phyloP scores from a whole-genome alignment of 2,329 filamentous ascomycete genomes.

The Cryphonectria nitschkei region DNA sequence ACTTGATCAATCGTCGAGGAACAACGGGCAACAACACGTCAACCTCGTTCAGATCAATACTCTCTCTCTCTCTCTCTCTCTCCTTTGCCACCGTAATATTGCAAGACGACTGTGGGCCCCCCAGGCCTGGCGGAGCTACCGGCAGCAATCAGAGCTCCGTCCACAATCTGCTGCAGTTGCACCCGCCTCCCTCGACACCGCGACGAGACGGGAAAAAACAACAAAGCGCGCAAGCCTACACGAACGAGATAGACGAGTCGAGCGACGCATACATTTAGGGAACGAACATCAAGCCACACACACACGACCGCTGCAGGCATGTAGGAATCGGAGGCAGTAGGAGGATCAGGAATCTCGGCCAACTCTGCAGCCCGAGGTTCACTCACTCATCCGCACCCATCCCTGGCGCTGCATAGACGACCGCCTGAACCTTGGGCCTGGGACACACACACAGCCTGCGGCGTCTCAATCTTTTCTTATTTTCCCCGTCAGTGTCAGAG shows the following conservation, averaged over 20 bases:
- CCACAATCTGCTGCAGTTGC: no score
- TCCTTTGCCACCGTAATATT: not conserved
- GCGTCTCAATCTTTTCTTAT: not conserved
- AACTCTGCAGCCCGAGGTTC: slow-evolving; percentile 3
- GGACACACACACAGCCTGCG: not conserved
- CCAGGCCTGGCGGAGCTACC: not conserved
- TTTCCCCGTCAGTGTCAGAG: not conserved
- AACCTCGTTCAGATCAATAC: not conserved
- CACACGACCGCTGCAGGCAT: not conserved
- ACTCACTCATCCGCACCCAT: not conserved
- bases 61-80: no score
- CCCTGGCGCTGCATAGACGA: slow-evolving; percentile 10
- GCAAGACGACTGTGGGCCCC: not conserved
- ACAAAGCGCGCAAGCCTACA: no score
- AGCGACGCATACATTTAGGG: not conserved
- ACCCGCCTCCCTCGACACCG: not conserved
- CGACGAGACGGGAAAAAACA: not conserved
- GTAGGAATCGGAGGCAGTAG: not conserved
- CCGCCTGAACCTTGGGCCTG: slow-evolving; percentile 3
- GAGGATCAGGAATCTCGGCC: not conserved
- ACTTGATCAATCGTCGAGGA: not conserved
- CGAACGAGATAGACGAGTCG: no score
- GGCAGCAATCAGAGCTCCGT: not conserved
- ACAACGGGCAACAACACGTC: not conserved
- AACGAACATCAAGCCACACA: not conserved